Evolutionary conservation across 441 rosid genomes (phyloP).

Genomic region (Pelargonium fulgidum): DNA sequence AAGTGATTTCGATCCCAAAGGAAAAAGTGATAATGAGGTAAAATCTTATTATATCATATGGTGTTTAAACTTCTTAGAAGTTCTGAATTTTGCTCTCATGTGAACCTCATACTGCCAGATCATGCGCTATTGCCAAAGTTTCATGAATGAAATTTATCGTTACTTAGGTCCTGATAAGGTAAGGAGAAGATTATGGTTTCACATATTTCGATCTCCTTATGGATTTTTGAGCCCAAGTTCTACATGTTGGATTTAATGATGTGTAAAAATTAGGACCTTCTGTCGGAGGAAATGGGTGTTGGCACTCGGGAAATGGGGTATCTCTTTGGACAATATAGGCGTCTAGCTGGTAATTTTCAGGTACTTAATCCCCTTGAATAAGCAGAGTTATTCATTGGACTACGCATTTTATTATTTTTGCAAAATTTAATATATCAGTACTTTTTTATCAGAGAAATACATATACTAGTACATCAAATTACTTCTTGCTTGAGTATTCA

Average conservation of each 20-base stretch:
- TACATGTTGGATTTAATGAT: conserved; percentile 18
- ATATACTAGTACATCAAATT: background rate
- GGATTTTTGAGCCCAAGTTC: conserved; percentile 7
- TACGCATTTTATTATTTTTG: background rate
- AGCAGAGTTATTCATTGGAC: too few relatives aligned
- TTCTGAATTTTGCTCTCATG: conserved; percentile 24
- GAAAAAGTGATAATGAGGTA: conserved; percentile 96
- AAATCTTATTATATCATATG: conserved; percentile 16
- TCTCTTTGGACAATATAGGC: conserved; percentile 93
- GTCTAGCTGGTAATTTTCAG: conserved; percentile 97
- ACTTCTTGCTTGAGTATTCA: background rate
- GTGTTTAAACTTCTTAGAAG: conserved; percentile 22
- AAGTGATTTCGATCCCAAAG: conserved; percentile 99
- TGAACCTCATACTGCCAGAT: conserved; percentile 49
- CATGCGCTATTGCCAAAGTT: conserved; percentile 98
- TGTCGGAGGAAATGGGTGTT: conserved; percentile 97
- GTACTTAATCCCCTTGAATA: conserved; percentile 27
- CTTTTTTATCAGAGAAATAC: too few relatives aligned
- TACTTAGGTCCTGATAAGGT: conserved; percentile 95
- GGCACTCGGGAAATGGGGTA: conserved; percentile 98
- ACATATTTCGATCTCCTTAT: conserved; percentile 5
- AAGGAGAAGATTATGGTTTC: conserved; percentile 18
- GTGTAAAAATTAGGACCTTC: conserved; percentile 61
- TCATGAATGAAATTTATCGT: conserved; percentile 87
- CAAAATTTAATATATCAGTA: background rate